Evolutionary conservation across 169 alveolate species (phyloP).

Genomic region (Cryptosporidium viatorum): DNA sequence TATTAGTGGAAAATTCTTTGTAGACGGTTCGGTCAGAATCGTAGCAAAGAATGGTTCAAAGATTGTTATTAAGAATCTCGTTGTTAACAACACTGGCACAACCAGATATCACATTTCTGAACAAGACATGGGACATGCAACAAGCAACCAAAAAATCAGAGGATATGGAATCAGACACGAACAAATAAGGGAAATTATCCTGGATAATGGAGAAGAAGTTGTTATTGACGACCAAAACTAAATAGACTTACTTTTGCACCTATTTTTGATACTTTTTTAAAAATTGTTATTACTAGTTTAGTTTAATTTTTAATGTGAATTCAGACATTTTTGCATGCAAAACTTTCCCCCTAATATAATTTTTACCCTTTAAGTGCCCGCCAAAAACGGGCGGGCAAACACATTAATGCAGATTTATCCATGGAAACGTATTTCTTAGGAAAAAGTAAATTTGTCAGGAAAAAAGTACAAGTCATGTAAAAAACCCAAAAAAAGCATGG

Average conservation of each 20-base stretch:
- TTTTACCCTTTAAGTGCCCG: background rate
- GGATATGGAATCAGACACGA: conserved; percentile 63
- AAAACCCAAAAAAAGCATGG: conserved; percentile 44
- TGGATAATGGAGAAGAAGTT: background rate
- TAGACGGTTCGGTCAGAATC: conserved; percentile 52
- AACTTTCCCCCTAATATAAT: background rate
- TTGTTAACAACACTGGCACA: conserved; percentile 48
- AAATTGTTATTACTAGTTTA: background rate
- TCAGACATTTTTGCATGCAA: conserved; percentile 3
- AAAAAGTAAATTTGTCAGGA: conserved; percentile 6
- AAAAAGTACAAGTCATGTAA: conserved; percentile 2
- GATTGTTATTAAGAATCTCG: conserved; percentile 43
- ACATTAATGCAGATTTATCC: conserved; percentile 34
- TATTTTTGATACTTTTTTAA: background rate
- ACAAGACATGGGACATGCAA: conserved; percentile 35
- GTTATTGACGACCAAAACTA: conserved; percentile 15
- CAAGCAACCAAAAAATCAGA: conserved; percentile 52
- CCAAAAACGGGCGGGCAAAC: background rate
- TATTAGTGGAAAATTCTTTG: conserved; percentile 55
- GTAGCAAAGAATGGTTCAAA: conserved; percentile 37
- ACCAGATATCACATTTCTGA: conserved; percentile 44
- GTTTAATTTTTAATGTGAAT: conserved; percentile 1
- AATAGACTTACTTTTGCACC: background rate
- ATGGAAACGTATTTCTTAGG: background rate
- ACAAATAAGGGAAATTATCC: conserved; percentile 31